Evolutionary conservation across 805 yeast genomes (phyloP), one percentile per base, ranked within the genome.

Genomic region (Komagataella phaffii): DNA sequence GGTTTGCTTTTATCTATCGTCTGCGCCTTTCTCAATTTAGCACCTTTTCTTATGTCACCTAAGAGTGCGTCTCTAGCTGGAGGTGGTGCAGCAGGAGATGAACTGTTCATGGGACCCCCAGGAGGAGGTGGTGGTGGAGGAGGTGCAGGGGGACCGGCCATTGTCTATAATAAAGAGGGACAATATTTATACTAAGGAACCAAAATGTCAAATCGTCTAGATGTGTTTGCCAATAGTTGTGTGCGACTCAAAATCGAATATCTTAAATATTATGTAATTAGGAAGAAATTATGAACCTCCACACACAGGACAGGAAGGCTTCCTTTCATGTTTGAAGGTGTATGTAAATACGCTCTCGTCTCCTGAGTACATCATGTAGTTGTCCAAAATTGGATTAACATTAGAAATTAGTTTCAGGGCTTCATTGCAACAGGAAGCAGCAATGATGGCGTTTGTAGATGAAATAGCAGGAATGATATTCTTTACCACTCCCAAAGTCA

Each of bases 401-500:
- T 83, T 79, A 1, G 95, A 80, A 46, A 87, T 75, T 21, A 89
- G 71, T 61, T 90, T 90, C 64, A 88, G 78, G 1, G 85, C 87
- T 64, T 89, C 96, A 56, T 85, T 85, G 61, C 93, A 85, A 63
- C 96, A 86, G 5, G 88, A 75, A 0, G 93, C 95, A 0, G 97
- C 96, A 36, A 91, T 79, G 19, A 91, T 76, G 2, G 98, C 96
- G 64, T 93, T 91, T 0, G 97, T 90, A 1, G 95, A 83, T 1
- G 96, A 96, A 51, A 90, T 86, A 1, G 96, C 90, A 0, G 99
- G 99, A 7, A 91, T 85, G 54, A 91, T 90, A 59, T 84, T 84
- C 64, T 91, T 91, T 50, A 88, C 87, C 40, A 91, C 95, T 0
- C 98, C 98, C 50, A 87, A 73, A 0, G 93, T 81, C 45, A 86